Evolutionary conservation across 140 eudicot species (phyloP), one percentile per base, ranked within the genome.

Genomic region (Artemisia princeps): DNA sequence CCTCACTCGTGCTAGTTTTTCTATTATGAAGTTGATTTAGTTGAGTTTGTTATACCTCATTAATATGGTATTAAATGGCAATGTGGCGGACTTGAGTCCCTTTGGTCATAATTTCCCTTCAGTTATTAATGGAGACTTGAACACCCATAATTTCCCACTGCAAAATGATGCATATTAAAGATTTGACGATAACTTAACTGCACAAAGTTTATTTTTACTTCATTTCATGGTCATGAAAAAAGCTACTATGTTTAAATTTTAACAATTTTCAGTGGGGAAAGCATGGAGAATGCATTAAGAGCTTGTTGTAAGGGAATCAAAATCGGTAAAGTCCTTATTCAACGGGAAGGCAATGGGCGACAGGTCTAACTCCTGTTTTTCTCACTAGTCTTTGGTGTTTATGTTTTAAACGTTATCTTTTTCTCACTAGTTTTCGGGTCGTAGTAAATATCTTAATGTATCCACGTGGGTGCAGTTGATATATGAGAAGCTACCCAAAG

Each of bases 251-350:
- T 33, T 3, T 37, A 28, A 66, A 24, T 58, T 70, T 10, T 0
- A 51, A 48, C 10, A 64, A 44, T 59, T 48, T 16, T 28, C 69
- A 90, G 97, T 76, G 97, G 97, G 51, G 97, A 90, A 77, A 90
- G 97, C 83, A 90, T 90, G 97, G 97, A 90, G 80, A 90, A 90
- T 73, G 97, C 97, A 33, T 56, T 90, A 56, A 75, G 97, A 83
- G 95, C 97, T 17, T 90, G 97, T 62, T 90, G 97, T 55, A 90
- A 90, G 68, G 97, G 97, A 17, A 90, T 90, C 58, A 90, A 87
- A 68, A 87, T 90, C 0, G 97, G 97, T 61, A 90, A 90, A 83
- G 73, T 90, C 77, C 94, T 90, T 26, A 90, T 87, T 71, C 94
- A 81, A 49, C 76, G 84, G 6, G 88, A 85, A 58, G 94, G 87